These are phyloP conservation scores for Capsicum pubescens DNA, from an alignment of 257 asterid species.

Conservation along the genomic window DNA sequence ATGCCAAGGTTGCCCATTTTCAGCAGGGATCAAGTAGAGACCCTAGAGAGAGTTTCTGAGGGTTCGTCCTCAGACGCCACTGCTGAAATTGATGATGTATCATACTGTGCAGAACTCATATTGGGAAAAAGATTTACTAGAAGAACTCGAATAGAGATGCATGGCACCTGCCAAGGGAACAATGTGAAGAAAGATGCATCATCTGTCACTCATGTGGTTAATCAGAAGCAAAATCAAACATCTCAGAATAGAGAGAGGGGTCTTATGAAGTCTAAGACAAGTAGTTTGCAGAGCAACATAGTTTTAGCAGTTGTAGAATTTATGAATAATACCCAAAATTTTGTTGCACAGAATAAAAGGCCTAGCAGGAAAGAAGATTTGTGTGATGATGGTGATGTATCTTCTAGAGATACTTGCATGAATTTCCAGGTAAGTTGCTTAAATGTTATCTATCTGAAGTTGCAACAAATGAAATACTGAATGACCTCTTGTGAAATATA, in stretches of 20 bases:
- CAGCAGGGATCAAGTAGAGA: constrained; percentile 36
- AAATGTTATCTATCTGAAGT: neutral
- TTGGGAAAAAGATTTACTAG: constrained; percentile 40
- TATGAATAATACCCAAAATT: constrained; percentile 42
- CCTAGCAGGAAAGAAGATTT: constrained; percentile 35
- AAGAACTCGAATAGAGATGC: constrained; percentile 42
- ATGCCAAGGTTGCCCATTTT: constrained; percentile 40
- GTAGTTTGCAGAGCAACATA: constrained; percentile 37
- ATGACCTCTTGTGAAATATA: neutral
- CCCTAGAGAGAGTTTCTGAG: constrained; percentile 33
- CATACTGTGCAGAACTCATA: constrained; percentile 34
- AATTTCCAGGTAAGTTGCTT: constrained; percentile 51
- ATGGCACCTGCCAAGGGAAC: constrained; percentile 39
- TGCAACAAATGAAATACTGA: neutral
- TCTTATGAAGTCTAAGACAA: constrained; percentile 48
- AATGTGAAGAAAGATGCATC: constrained; percentile 40
- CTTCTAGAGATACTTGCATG: constrained; percentile 35
- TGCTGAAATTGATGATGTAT: constrained; percentile 28
- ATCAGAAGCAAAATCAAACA: constrained; percentile 48
- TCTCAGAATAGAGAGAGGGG: constrained; percentile 44
- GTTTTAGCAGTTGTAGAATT: constrained; percentile 37
- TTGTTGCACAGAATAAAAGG: constrained; percentile 42
- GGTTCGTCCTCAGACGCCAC: constrained; percentile 31
- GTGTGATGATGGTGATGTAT: constrained; percentile 31
- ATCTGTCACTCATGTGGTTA: constrained; percentile 41